phyloP scores from a whole-genome alignment of 192 early-diverging fungal species.

The Bifiguratus adelaidae region DNA sequence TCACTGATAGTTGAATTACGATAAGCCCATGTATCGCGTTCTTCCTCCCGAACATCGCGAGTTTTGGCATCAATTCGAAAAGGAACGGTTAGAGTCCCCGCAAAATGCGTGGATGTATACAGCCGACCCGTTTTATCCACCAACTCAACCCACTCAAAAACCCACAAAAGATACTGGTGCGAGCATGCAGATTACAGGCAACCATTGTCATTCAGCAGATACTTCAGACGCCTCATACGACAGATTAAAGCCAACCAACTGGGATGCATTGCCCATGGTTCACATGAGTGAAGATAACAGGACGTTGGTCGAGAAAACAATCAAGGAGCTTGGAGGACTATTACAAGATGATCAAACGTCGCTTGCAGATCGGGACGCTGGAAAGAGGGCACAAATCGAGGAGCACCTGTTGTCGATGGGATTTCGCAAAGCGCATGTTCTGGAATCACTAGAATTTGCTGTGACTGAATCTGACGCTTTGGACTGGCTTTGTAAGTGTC shows the following conservation, averaged over 20 bases:
- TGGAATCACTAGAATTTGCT: slow-evolving; percentile 58
- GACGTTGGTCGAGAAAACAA: slow-evolving; percentile 47
- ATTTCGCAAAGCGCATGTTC: slow-evolving; percentile 59
- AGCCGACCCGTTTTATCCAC: slow-evolving; percentile 81
- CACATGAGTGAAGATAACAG: slow-evolving; percentile 54
- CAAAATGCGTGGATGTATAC: slow-evolving; percentile 44
- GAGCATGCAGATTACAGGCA: too few relatives aligned
- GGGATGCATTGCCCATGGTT: slow-evolving; percentile 54
- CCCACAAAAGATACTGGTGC: background rate
- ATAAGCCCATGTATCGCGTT: slow-evolving; percentile 55
- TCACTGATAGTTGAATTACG: slow-evolving; percentile 47
- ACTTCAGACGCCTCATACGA: too few relatives aligned
- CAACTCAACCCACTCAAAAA: too few relatives aligned
- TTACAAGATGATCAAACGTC: slow-evolving; percentile 3
- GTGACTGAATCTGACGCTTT: slow-evolving; percentile 35
- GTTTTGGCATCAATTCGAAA: slow-evolving; percentile 63
- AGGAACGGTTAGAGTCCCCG: slow-evolving; percentile 23
- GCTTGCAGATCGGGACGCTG: slow-evolving; percentile 6
- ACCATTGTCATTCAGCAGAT: too few relatives aligned
- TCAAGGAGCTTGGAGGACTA: slow-evolving; percentile 22
- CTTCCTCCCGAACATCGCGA: slow-evolving; percentile 65
- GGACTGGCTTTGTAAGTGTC: slow-evolving; percentile 71
- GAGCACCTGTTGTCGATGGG: slow-evolving; percentile 46
- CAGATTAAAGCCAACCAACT: slow-evolving; percentile 12
- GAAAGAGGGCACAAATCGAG: background rate